Evolutionary conservation across 192 early-diverging fungal species (phyloP), one percentile per base, ranked within the genome.

Genomic region (Coemansia sp.): DNA sequence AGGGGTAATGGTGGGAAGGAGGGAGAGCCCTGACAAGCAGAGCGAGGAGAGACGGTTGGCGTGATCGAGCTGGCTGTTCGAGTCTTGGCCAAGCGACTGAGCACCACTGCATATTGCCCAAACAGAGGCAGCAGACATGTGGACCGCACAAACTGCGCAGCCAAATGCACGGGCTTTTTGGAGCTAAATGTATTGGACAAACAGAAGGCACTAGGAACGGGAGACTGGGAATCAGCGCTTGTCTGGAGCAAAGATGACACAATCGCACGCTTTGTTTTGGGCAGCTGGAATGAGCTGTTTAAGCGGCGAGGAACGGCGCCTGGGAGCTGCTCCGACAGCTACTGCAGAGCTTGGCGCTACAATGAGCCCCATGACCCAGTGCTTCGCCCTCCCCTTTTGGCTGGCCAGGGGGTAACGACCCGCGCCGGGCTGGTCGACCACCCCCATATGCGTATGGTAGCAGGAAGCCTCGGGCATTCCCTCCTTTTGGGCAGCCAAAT

Each of bases 401-500:
- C 53, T 31, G 8, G 53, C 28, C 14, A 28, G 51, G 14, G 51
- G 21, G 52, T 17, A 15, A 28, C 25, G 23, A 26, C 52, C 28
- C 26, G 53, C 46, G 53, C 26, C 26, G 53, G 53, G 26, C 26
- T 55, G 53, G 1, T 55, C 53, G 53, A 26, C 53, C 28, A 55
- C 53, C 24, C 44, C 40, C 48, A 44, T 58, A 55, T 58, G 34
- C 56, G 64, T 48, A 18, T 5, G 60, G 47, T 10, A 24, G 50
- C 66, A 52, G 59, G 54, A 68, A 60, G 67, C 60, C 67, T 74
- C 72, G 72, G 72, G 58, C 73, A 65, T 66, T 66, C 64, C 56
- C 50, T 65, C 56, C 60, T 28, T 61, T 71, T 66, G 74, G 74
- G 71, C 54, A 18, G 71, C 74, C 63, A 79, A 79, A 79, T 79